Conservation (phyloP, 2,329 filamentous ascomycete species). For the Samsoniella hepiali region DNA sequence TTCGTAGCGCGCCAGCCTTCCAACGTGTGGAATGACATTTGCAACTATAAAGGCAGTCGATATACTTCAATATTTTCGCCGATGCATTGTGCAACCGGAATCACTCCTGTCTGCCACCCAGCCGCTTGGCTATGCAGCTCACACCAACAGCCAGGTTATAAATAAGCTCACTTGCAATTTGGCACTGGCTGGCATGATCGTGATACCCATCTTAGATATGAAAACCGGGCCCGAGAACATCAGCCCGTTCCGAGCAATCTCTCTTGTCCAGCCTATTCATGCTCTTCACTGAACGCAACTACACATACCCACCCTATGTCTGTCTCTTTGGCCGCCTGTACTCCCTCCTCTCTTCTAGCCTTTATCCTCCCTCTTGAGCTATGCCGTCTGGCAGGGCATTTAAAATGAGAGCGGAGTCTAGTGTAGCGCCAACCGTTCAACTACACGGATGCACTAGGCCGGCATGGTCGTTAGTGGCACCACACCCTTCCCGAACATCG, state of each 20-base stretch:
- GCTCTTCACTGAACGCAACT: neutral
- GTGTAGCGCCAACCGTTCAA: neutral
- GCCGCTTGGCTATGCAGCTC: neutral
- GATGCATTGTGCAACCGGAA: neutral
- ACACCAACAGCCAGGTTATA: too few relatives aligned
- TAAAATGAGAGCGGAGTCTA: slow-evolving; percentile 19
- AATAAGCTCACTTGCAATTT: neutral
- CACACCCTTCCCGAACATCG: neutral
- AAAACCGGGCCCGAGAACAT: neutral
- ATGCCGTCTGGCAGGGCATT: neutral
- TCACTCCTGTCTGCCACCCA: neutral
- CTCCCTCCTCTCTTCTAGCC: neutral
- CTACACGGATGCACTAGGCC: neutral
- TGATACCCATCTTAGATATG: neutral
- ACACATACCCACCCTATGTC: neutral
- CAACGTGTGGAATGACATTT: neutral
- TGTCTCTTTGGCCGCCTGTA: neutral
- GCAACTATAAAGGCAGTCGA: neutral
- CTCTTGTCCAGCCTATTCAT: neutral
- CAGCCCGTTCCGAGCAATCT: neutral
- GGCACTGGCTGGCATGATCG: neutral
- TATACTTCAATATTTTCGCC: neutral
- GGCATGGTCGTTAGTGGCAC: neutral
- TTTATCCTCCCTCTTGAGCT: neutral
- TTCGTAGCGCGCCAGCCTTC: neutral